phyloP scores from a whole-genome alignment of 305 asterid species.

The Fraxinus latifolia region DNA sequence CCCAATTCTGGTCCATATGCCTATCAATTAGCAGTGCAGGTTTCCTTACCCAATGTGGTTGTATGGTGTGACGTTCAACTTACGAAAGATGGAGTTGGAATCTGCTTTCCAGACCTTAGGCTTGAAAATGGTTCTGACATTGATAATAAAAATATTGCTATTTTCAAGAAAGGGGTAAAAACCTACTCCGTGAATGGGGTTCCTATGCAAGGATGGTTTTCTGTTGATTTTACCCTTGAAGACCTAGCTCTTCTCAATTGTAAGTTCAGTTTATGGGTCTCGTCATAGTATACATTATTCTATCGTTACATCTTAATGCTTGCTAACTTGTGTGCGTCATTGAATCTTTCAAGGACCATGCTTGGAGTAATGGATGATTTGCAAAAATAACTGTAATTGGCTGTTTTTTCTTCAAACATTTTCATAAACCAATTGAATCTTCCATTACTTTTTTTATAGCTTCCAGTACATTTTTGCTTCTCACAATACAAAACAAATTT shows the following conservation, averaged over 20 bases:
- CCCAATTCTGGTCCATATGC: conserved; percentile 52
- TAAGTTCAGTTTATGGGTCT: conserved; percentile 33
- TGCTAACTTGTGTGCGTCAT: not conserved
- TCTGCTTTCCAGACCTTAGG: conserved; percentile 52
- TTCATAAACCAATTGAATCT: not conserved
- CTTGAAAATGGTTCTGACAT: conserved; percentile 47
- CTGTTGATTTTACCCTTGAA: conserved; percentile 44
- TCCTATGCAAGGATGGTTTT: conserved; percentile 41
- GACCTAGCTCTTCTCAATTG: conserved; percentile 36
- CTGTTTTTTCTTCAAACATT: not conserved
- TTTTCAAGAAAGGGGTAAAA: not conserved
- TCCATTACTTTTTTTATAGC: not conserved
- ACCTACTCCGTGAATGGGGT: conserved; percentile 50
- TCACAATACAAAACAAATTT: not conserved
- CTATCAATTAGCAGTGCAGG: conserved; percentile 20
- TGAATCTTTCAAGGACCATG: not conserved
- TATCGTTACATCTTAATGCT: not conserved
- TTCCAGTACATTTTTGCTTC: not conserved
- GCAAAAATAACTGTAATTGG: not conserved
- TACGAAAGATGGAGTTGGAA: conserved; percentile 53
- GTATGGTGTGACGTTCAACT: conserved; percentile 68
- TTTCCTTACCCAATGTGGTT: conserved; percentile 23
- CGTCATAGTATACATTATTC: not conserved
- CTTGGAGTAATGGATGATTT: not conserved
- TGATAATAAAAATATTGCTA: fast-evolving